A percentile compares a stretch with the other conserved stretches of the same genome.
phyloP scores from a whole-genome alignment of 306 rosid species.

The Ziziphus jujuba region DNA sequence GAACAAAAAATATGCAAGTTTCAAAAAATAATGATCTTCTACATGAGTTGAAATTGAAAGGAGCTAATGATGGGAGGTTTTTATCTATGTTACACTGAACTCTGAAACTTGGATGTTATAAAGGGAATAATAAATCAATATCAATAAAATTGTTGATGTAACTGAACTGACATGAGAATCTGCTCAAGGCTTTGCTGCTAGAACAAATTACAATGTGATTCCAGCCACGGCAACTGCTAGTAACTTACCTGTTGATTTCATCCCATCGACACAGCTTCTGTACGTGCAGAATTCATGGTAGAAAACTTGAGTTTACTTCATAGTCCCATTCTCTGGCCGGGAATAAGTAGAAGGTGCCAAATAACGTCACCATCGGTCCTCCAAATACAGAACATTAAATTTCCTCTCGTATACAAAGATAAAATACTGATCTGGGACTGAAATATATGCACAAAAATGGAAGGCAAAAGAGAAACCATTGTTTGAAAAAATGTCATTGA shows the following conservation, averaged over 20 bases:
- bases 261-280: not conserved
- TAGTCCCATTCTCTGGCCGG: not conserved
- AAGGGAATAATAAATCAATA: too few relatives aligned
- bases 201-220: not conserved
- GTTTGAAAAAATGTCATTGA: not conserved
- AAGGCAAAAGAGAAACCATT: not conserved
- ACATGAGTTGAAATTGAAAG: too few relatives aligned
- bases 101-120: not conserved
- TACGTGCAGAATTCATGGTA: not conserved
- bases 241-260: conserved; percentile 2
- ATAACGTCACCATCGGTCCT: not conserved
- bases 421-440: not conserved
- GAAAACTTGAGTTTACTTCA: not conserved
- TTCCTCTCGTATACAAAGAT: not conserved
- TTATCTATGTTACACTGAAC: too few relatives aligned
- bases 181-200: not conserved
- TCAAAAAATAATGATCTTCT: too few relatives aligned
- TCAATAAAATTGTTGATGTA: too few relatives aligned
- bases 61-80: too few relatives aligned
- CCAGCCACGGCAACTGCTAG: not conserved
- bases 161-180: conserved; percentile 1
- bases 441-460: not conserved
- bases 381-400: not conserved
- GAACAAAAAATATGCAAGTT: too few relatives aligned
- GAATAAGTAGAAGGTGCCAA: not conserved